Evolutionary conservation across 306 rosid genomes (phyloP), one percentile per base, ranked within the genome.

Genomic region (Begonia loranthoides): DNA sequence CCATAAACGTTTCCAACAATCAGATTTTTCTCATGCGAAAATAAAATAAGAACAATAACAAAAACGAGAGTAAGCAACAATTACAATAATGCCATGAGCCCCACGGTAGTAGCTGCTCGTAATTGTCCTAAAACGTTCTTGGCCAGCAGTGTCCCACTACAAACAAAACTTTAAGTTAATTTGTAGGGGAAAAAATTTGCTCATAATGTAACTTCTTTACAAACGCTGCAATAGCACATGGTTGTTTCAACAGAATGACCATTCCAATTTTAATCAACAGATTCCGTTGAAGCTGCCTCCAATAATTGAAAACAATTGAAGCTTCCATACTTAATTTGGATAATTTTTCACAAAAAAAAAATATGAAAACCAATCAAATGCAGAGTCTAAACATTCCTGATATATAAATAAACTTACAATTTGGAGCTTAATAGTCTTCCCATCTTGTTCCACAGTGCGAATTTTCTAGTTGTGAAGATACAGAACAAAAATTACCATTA

Each of bases 91-190:
- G 64, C 99, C 99, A 56, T 92, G 99, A 64, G 99, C 99, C 41
- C 99, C 99, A 33, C 99, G 99, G 69, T 92, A 92, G 88, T 92
- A 92, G 80, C 99, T 92, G 78, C 99, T 92, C 47, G 99, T 92
- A 70, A 92, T 92, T 52, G 99, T 92, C 57, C 96, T 85, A 53
- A 92, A 92, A 69, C 99, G 99, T 69, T 92, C 99, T 73, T 92
- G 99, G 17, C 99, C 99, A 70, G 99, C 99, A 39, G 99, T 92
- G 74, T 92, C 99, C 99, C 99, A 92, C 99, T 92, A 70, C 69
- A 57, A 16, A 57, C 13, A n/a, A 36, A 38, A 64, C 14, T 47
- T 51, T 59, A 54, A 36, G 54, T 52, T 73, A 21, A 54, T 13
- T 45, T 15, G 51, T 16, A 15, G 56, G 21, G 21, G 40, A 24